A percentile compares a stretch with the other conserved stretches of the same genome.
These are phyloP conservation scores for Sclerotinia sclerotiorum DNA, from an alignment of 2,329 filamentous ascomycete genomes.

Conservation along the genomic window DNA sequence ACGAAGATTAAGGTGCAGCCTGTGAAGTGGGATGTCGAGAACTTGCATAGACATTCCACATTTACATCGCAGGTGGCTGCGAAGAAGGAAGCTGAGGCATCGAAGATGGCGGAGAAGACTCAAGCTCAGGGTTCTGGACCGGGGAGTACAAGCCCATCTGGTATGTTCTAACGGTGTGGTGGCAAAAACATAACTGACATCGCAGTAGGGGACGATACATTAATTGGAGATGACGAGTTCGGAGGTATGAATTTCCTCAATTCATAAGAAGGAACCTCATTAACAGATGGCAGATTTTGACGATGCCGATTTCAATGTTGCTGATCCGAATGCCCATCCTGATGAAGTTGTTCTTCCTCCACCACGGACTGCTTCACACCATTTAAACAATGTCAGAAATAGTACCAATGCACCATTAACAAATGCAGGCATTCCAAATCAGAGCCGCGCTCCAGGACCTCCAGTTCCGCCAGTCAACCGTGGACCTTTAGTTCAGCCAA, in stretches of 20 bases:
- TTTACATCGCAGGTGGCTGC: conserved; percentile 42
- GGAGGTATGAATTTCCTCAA: conserved; percentile 48
- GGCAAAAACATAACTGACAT: conserved; percentile 28
- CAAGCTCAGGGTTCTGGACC: conserved; percentile 21
- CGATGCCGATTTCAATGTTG: conserved; percentile 72
- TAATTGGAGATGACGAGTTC: conserved; percentile 52
- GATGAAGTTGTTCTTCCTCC: conserved; percentile 68
- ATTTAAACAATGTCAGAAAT: conserved; percentile 31
- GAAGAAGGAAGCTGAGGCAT: conserved; percentile 39
- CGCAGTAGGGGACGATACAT: conserved; percentile 42
- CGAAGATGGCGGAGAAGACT: conserved; percentile 34
- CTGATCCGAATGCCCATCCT: conserved; percentile 63
- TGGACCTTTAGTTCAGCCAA: conserved; percentile 36
- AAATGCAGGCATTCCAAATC: conserved; percentile 31
- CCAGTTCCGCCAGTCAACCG: conserved; percentile 20
- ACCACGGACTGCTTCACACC: conserved; percentile 28
- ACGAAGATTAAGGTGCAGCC: conserved; percentile 81
- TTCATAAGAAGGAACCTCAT: conserved; percentile 39
- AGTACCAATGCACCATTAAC: conserved; percentile 15
- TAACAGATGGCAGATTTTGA: conserved; percentile 61
- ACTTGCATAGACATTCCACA: conserved; percentile 78
- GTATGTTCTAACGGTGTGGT: not conserved
- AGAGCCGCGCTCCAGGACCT: conserved; percentile 36
- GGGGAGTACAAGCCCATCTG: not conserved
- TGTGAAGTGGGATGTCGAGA: conserved; percentile 74